Conservation (phyloP, 2,329 filamentous ascomycete species). For the Tolypocladium sp. region DNA sequence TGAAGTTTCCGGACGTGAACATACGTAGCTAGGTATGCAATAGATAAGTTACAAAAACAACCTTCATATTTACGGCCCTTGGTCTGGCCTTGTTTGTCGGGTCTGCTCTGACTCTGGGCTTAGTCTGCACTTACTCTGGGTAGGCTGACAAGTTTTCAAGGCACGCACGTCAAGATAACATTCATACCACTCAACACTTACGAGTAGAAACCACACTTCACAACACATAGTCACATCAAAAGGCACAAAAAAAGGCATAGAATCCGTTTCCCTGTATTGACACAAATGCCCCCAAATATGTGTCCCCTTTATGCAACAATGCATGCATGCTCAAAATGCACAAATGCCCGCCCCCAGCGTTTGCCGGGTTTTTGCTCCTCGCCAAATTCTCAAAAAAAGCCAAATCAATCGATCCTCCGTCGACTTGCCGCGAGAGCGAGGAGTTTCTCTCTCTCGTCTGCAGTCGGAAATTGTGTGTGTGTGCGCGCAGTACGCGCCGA, state of each 20-base stretch:
- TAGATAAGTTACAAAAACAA: too few relatives aligned
- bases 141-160: neutral
- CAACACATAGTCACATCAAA: neutral
- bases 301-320: constrained; percentile 1
- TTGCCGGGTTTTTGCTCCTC: neutral
- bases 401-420: neutral
- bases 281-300: constrained; percentile 1
- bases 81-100: too few relatives aligned
- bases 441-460: neutral
- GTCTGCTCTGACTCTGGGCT: too few relatives aligned
- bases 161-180: too few relatives aligned
- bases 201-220: too few relatives aligned
- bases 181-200: too few relatives aligned
- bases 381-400: neutral
- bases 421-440: neutral
- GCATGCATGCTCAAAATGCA: neutral
- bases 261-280: neutral
- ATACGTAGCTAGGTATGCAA: too few relatives aligned
- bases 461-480: neutral
- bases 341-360: neutral
- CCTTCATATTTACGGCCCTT: too few relatives aligned
- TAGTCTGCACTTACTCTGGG: too few relatives aligned
- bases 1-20: too few relatives aligned
- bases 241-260: neutral
- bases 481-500: neutral